Percentiles rank a stretch among this genome's conserved stretches.
phyloP scores from a whole-genome alignment of 2,329 filamentous ascomycete genomes.

The Ascochyta rabiei region DNA sequence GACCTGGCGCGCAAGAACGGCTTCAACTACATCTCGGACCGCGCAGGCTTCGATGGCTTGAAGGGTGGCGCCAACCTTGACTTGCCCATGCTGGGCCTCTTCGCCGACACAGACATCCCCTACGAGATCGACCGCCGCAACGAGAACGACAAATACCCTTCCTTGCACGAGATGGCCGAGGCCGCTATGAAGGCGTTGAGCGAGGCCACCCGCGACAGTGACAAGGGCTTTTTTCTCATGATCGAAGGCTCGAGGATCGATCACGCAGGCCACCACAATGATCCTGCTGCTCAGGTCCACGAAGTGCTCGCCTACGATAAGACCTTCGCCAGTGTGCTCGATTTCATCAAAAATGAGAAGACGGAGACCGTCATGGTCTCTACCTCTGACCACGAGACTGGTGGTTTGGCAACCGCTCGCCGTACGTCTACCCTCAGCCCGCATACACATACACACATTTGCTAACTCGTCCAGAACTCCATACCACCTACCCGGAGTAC shows the following conservation, averaged over 20 bases:
- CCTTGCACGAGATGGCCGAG: slow-evolving; percentile 86
- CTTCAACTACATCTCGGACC: slow-evolving; percentile 77
- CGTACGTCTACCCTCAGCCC: slow-evolving; percentile 58
- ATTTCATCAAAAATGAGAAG: slow-evolving; percentile 78
- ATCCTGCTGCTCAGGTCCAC: slow-evolving; percentile 64
- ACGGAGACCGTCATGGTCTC: slow-evolving; percentile 81
- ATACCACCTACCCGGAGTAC: slow-evolving; percentile 69
- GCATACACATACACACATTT: background rate
- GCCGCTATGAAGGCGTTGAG: slow-evolving; percentile 81
- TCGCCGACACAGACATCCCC: slow-evolving; percentile 82
- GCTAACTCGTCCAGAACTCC: slow-evolving; percentile 56
- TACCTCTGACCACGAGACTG: slow-evolving; percentile 96
- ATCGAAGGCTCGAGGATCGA: slow-evolving; percentile 97
- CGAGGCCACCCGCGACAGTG: slow-evolving; percentile 78
- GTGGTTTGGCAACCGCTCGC: slow-evolving; percentile 80
- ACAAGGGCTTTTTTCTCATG: slow-evolving; percentile 98
- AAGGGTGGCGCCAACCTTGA: slow-evolving; percentile 69
- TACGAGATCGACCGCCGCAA: slow-evolving; percentile 90
- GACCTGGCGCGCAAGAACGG: slow-evolving; percentile 75
- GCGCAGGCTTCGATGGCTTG: slow-evolving; percentile 76
- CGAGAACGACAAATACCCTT: slow-evolving; percentile 81
- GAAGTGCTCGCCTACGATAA: slow-evolving; percentile 96
- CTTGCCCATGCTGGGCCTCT: slow-evolving; percentile 85
- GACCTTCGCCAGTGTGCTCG: slow-evolving; percentile 79
- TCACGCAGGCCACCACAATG: slow-evolving; percentile 76